Conservation (phyloP, 768 basidiomycete species). For the Calvatia gigantea region DNA sequence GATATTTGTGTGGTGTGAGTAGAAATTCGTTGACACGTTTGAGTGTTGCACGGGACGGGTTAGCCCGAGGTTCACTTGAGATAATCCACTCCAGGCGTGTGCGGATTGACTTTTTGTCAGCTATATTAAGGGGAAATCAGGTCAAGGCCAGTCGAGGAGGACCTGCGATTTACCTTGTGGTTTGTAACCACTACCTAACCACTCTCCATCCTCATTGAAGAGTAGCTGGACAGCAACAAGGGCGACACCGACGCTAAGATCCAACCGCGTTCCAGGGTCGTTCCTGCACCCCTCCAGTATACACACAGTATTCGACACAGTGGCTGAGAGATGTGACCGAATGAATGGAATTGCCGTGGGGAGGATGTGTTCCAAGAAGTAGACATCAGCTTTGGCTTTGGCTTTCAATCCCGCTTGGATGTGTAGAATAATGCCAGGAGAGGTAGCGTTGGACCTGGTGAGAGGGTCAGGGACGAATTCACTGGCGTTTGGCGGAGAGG, state of each 20-base stretch:
- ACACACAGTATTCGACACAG: constrained; percentile 43
- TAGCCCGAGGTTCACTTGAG: constrained; percentile 65
- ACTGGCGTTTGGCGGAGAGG: background rate
- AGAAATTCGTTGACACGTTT: constrained; percentile 35
- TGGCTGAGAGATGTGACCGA: constrained; percentile 31
- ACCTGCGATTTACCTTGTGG: background rate
- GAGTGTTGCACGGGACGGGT: constrained; percentile 80
- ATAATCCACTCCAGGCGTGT: constrained; percentile 86
- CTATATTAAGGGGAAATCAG: background rate
- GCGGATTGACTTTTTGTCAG: constrained; percentile 52
- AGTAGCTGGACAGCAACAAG: constrained; percentile 53
- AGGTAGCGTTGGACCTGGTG: background rate
- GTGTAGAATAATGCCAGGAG: background rate
- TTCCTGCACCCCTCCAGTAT: constrained; percentile 25
- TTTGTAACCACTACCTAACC: constrained; percentile 8
- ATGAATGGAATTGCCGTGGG: constrained; percentile 33
- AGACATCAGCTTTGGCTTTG: constrained; percentile 8
- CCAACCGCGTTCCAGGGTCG: constrained; percentile 40
- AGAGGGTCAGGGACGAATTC: background rate
- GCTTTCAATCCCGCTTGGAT: background rate
- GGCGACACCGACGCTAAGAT: constrained; percentile 61
- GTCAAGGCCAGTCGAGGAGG: too few species aligned
- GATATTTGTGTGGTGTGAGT: constrained; percentile 13
- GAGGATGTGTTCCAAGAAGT: constrained; percentile 12
- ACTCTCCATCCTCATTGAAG: constrained; percentile 52